Evolutionary conservation across 2,329 filamentous ascomycete genomes (phyloP), one percentile per base, ranked within the genome.

Genomic region (Xylaria sp.): DNA sequence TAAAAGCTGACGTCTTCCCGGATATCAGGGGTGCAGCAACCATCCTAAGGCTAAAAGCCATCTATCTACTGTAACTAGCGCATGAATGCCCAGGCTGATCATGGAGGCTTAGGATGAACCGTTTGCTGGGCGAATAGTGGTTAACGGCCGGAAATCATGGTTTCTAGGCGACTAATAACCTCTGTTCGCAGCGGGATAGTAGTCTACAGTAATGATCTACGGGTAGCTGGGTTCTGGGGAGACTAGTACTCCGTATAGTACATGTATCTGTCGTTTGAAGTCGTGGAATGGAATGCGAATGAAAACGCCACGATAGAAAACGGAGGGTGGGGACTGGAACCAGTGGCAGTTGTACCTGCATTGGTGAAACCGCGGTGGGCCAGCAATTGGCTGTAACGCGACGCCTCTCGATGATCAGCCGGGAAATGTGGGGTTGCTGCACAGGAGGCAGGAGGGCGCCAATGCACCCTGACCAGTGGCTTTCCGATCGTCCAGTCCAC

Each of bases 341-440:
- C 15, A 34, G 52, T 58, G 57, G 52, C 61, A 55, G 57, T 32
- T 65, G 65, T 70, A 70, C 68, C 68, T 70, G 68, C 68, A 61
- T 70, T 41, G 59, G 55, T 65, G 68, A 68, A 67, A 68, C 68
- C 53, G 1, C 20, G 34, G 34, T 41, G 39, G 48, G 41, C 46
- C 43, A 43, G 32, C 53, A 39, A 67, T 70, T 67, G 65, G 61
- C 58, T 67, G 39, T 41, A 25, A 58, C n/a, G 28, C 45, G 25
- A 32, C 41, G 58, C 13, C 28, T 34, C 12, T n/a, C 15, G 39
- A 56, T 34, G 41, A 60, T 55, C 50, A 20, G 48, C 50, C 58
- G 65, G 48, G 48, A 60, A 39, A 56, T 10, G 62, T 41, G 58
- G 66, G 32, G 52, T 10, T 2, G 2, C 30, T 36, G 52, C 23